phyloP scores from a whole-genome alignment of 805 yeast genomes.

The Yarrowia sp. region DNA sequence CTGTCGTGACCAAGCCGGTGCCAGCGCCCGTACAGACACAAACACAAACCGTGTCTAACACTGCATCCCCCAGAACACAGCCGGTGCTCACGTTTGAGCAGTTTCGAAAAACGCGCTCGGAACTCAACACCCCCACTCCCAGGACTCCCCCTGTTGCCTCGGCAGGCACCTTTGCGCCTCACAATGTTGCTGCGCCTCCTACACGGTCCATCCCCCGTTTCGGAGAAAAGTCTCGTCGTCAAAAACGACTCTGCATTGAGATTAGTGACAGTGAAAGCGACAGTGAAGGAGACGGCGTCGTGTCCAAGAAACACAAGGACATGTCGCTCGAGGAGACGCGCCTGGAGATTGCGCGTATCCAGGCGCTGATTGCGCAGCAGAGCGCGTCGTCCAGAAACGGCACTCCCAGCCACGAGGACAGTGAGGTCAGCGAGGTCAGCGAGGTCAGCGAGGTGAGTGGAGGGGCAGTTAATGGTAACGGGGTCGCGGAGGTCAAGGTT shows the following conservation, averaged over 20 bases:
- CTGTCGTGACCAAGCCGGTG: background rate
- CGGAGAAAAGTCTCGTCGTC: constrained; percentile 29
- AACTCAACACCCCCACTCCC: background rate
- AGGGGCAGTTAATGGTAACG: background rate
- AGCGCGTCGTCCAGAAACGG: constrained; percentile 3
- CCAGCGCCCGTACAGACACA: background rate
- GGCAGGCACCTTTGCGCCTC: too few species aligned
- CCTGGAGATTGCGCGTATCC: constrained; percentile 38
- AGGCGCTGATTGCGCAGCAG: constrained; percentile 32
- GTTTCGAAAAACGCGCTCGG: constrained; percentile 7
- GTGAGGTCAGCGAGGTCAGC: constrained; percentile 1
- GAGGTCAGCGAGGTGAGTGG: background rate
- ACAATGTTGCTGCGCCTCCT: background rate
- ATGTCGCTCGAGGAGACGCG: constrained; percentile 34
- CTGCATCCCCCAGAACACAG: background rate
- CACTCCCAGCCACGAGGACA: constrained; percentile 15
- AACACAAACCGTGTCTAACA: background rate
- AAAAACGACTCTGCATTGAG: constrained; percentile 28
- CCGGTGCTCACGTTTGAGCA: constrained; percentile 22
- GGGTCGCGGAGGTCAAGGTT: background rate
- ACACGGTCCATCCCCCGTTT: background rate
- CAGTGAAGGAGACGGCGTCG: constrained; percentile 1
- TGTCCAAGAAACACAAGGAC: constrained; percentile 16
- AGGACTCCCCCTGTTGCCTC: background rate
- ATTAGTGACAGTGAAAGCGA: constrained; percentile 24